Evolutionary conservation across 1,284 basidiomycete species (phyloP).

Genomic region (Anthracocystis setariae): DNA sequence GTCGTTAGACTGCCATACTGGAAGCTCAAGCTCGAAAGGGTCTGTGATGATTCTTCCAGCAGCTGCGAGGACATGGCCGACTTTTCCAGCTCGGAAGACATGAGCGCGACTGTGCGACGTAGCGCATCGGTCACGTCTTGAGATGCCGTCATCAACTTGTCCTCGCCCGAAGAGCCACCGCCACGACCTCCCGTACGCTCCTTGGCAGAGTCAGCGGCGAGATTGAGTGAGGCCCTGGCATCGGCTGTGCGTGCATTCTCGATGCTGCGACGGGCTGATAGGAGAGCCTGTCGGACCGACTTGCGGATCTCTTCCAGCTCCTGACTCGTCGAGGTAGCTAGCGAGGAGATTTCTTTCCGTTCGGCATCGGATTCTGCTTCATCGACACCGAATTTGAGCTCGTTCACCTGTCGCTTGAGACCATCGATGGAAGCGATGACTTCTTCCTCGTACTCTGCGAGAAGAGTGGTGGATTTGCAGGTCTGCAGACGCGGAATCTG

Average conservation of each 20-base stretch:
- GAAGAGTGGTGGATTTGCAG: conserved; percentile 27
- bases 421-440: conserved; percentile 46
- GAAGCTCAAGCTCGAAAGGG: conserved; percentile 51
- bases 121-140: conserved; percentile 62
- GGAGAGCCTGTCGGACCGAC: conserved; percentile 25
- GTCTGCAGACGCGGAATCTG: conserved; percentile 43
- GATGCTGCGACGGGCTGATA: conserved; percentile 33
- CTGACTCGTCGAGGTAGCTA: conserved; percentile 9
- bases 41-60: conserved; percentile 62
- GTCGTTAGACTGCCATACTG: conserved; percentile 60
- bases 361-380: conserved; percentile 45
- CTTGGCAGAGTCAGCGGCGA: conserved; percentile 49
- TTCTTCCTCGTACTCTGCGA: conserved; percentile 49
- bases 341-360: conserved; percentile 21
- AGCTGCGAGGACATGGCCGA: conserved; percentile 63
- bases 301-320: conserved; percentile 40
- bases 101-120: conserved; percentile 59
- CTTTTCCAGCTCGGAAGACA: conserved; percentile 64
- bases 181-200: conserved; percentile 34
- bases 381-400: conserved; percentile 50
- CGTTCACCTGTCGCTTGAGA: conserved; percentile 40
- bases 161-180: conserved; percentile 44
- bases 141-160: conserved; percentile 60
- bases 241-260: conserved; percentile 25
- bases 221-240: conserved; percentile 28